Percentiles rank a stretch among this genome's conserved stretches.
Conservation (phyloP, 805 yeast species). For the Kodamaea laetipori region DNA sequence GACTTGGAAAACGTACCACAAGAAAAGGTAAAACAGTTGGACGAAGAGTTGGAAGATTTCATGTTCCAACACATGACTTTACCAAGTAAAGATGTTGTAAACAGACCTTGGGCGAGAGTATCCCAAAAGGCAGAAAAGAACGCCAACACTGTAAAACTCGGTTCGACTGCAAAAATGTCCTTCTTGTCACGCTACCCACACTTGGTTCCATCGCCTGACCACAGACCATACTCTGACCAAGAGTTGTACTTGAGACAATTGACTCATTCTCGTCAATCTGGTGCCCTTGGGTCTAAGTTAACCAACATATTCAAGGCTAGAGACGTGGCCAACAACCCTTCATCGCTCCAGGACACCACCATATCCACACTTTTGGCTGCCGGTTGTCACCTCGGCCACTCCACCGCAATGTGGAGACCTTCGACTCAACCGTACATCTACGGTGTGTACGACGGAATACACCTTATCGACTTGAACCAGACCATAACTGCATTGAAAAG, state of each 20-base stretch:
- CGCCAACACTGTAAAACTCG: conserved; percentile 20
- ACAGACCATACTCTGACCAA: conserved; percentile 70
- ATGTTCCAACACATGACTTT: conserved; percentile 35
- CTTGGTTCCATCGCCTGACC: conserved; percentile 58
- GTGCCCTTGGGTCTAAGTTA: conserved; percentile 66
- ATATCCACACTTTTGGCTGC: conserved; percentile 79
- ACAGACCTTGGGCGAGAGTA: conserved; percentile 36
- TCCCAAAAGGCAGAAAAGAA: conserved; percentile 11
- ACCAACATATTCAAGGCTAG: conserved; percentile 69
- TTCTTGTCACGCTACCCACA: conserved; percentile 53
- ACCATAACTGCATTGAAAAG: conserved; percentile 74
- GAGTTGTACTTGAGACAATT: conserved; percentile 77
- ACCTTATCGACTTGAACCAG: conserved; percentile 85
- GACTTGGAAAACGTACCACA: conserved; percentile 32
- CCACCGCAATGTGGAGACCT: conserved; percentile 76
- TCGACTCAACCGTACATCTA: conserved; percentile 82
- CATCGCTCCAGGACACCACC: conserved; percentile 56
- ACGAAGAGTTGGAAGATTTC: conserved; percentile 43
- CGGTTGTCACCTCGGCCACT: conserved; percentile 93
- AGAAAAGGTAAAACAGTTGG: conserved; percentile 40
- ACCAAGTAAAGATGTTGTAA: conserved; percentile 29
- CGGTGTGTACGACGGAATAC: conserved; percentile 89
- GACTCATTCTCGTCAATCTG: conserved; percentile 56
- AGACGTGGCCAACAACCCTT: conserved; percentile 62
- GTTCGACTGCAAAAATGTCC: conserved; percentile 36